Conservation (phyloP, 306 rosid genomes). For the Trifolium subterraneum region DNA sequence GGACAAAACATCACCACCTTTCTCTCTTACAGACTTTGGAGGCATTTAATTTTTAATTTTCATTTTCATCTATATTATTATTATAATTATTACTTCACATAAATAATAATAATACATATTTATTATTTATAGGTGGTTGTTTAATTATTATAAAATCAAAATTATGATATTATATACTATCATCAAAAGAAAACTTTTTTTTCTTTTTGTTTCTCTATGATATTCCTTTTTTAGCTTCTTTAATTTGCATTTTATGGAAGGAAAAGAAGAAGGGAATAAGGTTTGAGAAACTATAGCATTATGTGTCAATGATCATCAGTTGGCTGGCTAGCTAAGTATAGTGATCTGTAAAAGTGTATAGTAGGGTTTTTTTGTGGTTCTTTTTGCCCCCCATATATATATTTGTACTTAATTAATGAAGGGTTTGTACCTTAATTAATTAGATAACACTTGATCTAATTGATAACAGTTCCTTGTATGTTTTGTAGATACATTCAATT, state of each 20-base stretch:
- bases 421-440: constrained; percentile 42
- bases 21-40: constrained; percentile 85
- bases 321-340: constrained; percentile 38
- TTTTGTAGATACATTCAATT: not conserved
- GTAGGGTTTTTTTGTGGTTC: constrained; percentile 45
- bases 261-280: constrained; percentile 39
- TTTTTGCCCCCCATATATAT: not conserved
- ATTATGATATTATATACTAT: constrained; percentile 28
- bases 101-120: constrained; percentile 29
- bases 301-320: constrained; percentile 22
- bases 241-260: constrained; percentile 43
- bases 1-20: constrained; percentile 59
- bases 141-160: constrained; percentile 28
- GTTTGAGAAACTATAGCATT: constrained; percentile 43
- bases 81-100: constrained; percentile 27
- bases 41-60: constrained; percentile 54
- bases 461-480: constrained; percentile 39
- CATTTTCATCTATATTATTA: constrained; percentile 18
- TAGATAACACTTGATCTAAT: constrained; percentile 41
- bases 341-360: constrained; percentile 65
- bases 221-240: constrained; percentile 22
- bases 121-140: constrained; percentile 31
- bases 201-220: constrained; percentile 20
- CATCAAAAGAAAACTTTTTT: constrained; percentile 33
- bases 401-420: constrained; percentile 46